Base-by-base conservation (phyloP, 2,329 filamentous ascomycete genomes). In the Didymellaceae sp. region DNA sequence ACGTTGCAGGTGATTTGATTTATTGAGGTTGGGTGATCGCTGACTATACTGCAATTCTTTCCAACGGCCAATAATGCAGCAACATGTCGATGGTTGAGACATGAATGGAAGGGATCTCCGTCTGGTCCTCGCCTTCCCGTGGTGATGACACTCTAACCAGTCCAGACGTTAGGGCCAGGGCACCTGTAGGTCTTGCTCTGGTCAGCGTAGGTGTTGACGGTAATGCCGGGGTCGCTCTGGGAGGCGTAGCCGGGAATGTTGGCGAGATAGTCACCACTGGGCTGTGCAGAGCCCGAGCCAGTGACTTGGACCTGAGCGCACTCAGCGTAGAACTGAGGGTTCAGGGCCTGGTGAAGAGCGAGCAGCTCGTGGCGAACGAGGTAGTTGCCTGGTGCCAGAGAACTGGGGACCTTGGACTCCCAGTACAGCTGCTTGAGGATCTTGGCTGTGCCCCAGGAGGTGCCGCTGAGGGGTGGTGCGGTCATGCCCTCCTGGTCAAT, bases 281-380 rank as follows among this genome's bases (percentile, higher is more conserved):
- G 80, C 6, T 63, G 60, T 3, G 71, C 75, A 9, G 68, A 75
- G 8, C 82, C 82, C 22, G 72, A 75, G 1, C 81, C 82, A 1
- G 77, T 77, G 22, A 84, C 77, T n/a, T 72, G 73, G 22, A 84
- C 57, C 65, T 84, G 81, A 0, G 81, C 82, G 55, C 82, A 85
- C 65, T 84, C 82, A 6, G 80, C 76, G 61, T 83, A 83, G 65
- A 81, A 78, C 57, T 79, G 77, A 3, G 77, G 76, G 6, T 53
- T 51, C 54, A 81, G 79, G 22, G 77, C 73, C 65, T 82, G 79
- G 69, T 83, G 80, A 8, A 83, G 75, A 37, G 80, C 81, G 13
- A 84, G 73, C 51, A 83, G 70, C 73, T 83, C 81, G 65, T 83
- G 80, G 47, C 80, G 75, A 65, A 83, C 51, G 2, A 61, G 53